Base-by-base conservation (phyloP, 768 basidiomycete species). In the Pisolithus sp. region DNA sequence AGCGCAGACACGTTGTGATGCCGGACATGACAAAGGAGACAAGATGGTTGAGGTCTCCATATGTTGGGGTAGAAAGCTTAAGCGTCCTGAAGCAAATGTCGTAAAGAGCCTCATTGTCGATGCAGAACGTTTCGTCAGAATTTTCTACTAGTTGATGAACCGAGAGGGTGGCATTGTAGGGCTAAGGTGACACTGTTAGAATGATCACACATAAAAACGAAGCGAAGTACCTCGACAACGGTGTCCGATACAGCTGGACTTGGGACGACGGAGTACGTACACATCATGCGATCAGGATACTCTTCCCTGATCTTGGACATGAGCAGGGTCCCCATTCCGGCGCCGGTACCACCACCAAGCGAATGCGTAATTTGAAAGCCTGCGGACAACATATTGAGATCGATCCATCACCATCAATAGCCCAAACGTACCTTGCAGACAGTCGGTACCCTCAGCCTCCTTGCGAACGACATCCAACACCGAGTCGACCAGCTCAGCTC, bases 281-380 rank as follows among this genome's bases (percentile, higher is more conserved):
- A 93, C 95, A 98, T 97, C 95, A 99, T 99, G 51, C 96, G 80
- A 72, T 99, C 96, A 59, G 95, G 96, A 73, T 91, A 99, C 69
- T 99, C 95, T 71, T 97, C 94, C 58, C 95, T 84, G 69, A 99
- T 96, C 77, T 99, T 99, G 59, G 94, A 97, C 70, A 99, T 96
- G 59, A 99, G 74, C 49, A 99, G 87, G 43, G 96, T 97, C 71
- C 96, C 96, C 95, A 99, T 98, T 75, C 96, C 96, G 60, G 96
- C 92, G 76, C 96, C 96, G 61, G 96, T 99, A 72, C 95, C 96
- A 75, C 96, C 96, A 76, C 96, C 94, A 57, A 95, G 82, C 24
- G 93, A 98, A 78, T 97, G 95, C 54, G 94, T 95, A 71, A 98
- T 92, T 72, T 98, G 94, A 89, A 99, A 98, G 57, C 95, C 89